Conservation (phyloP, 441 rosid species). For the Jatropha multifida region DNA sequence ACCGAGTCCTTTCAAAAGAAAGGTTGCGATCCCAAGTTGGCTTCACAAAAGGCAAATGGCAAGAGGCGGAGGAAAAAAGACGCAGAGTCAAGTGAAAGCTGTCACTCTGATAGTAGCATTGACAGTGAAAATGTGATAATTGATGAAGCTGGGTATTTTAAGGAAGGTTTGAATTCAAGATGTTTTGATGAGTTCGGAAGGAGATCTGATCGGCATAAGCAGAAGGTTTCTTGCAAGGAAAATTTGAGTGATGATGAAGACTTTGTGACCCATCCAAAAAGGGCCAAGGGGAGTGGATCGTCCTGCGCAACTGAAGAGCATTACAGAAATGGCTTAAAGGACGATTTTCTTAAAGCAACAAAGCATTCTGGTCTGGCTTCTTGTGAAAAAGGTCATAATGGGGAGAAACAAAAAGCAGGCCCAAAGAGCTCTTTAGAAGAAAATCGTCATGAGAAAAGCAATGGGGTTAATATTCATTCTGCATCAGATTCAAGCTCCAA, state of each 20-base stretch:
- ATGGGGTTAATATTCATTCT: conserved; percentile 25
- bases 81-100: conserved; percentile 62
- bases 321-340: conserved; percentile 26
- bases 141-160: conserved; percentile 40
- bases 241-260: conserved; percentile 70
- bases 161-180: conserved; percentile 29
- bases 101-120: conserved; percentile 47
- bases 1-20: conserved; percentile 32
- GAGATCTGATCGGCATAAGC: conserved; percentile 79
- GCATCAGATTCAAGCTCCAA: conserved; percentile 29
- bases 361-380: conserved; percentile 27
- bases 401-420: conserved; percentile 21
- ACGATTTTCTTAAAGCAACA: conserved; percentile 15
- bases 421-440: conserved; percentile 26
- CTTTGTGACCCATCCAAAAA: conserved; percentile 33
- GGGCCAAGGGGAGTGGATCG: conserved; percentile 33
- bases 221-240: conserved; percentile 69
- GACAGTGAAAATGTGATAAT: conserved; percentile 38
- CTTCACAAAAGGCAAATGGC: conserved; percentile 38
- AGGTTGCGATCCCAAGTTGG: conserved; percentile 29
- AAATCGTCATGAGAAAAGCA: conserved; percentile 26
- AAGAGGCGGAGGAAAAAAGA: conserved; percentile 50
- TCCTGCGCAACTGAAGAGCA: conserved; percentile 27
- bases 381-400: conserved; percentile 29
- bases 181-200: conserved; percentile 42